Conservation (phyloP, 176 grass and related monocot genomes). For the Typha latifolia region DNA sequence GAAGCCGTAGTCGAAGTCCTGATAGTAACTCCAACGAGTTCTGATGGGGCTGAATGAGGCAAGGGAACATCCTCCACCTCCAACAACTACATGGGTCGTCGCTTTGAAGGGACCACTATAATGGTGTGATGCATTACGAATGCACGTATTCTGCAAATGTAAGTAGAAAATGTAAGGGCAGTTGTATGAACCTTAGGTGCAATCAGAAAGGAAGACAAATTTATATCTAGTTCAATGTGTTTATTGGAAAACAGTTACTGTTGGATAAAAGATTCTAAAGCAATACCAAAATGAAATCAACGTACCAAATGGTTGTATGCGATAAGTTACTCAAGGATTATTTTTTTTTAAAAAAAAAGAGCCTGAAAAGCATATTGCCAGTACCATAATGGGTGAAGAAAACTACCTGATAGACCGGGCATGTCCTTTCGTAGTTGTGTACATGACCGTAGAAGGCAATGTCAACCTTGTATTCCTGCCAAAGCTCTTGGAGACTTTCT, state of each 20-base stretch:
- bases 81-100: slow-evolving; percentile 82
- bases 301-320: neutral
- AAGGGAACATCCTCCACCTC: slow-evolving; percentile 70
- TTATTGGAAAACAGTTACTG: no score
- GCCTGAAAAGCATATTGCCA: neutral
- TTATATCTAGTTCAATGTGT: neutral
- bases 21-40: slow-evolving; percentile 65
- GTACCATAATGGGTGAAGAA: neutral
- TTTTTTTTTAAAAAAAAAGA: no score
- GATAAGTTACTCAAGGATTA: no score
- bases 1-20: slow-evolving; percentile 70
- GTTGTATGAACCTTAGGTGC: neutral
- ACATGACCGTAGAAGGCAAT: slow-evolving; percentile 63
- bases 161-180: neutral
- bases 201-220: neutral
- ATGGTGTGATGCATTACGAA: slow-evolving; percentile 50
- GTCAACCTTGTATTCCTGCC: slow-evolving; percentile 89
- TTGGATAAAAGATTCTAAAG: neutral
- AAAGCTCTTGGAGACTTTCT: slow-evolving; percentile 66
- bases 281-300: neutral
- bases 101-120: slow-evolving; percentile 68
- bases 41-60: slow-evolving; percentile 36
- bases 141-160: slow-evolving; percentile 47
- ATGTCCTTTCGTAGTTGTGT: slow-evolving; percentile 88
- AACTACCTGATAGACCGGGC: slow-evolving; percentile 68